Evolutionary conservation across 306 rosid genomes (phyloP).

Genomic region (Castanopsis chinensis): DNA sequence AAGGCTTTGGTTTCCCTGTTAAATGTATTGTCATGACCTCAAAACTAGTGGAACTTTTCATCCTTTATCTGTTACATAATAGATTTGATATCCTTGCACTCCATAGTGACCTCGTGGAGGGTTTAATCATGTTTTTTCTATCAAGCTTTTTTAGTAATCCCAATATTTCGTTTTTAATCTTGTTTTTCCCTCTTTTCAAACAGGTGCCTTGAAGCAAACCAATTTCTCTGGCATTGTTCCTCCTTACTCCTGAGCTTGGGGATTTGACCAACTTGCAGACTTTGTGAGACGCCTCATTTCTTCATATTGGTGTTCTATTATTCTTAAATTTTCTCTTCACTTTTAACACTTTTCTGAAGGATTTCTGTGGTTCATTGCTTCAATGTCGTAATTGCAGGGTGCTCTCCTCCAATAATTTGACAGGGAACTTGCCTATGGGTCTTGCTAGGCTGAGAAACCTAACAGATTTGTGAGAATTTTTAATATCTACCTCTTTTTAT

Average conservation of each 20-base stretch:
- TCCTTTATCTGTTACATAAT: no score
- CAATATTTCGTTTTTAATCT: background rate
- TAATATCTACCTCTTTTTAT: background rate
- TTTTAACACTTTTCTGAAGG: conserved; percentile 10
- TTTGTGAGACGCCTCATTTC: background rate
- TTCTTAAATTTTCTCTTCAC: background rate
- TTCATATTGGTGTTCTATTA: background rate
- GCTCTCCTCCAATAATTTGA: conserved; percentile 22
- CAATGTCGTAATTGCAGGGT: background rate
- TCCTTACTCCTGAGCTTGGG: conserved; percentile 31
- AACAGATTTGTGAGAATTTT: conserved; percentile 59
- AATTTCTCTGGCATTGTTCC: conserved; percentile 36
- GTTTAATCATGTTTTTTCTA: background rate
- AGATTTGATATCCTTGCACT: no score
- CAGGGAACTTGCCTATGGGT: conserved; percentile 15
- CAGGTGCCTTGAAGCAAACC: conserved; percentile 35
- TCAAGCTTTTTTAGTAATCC: conserved; percentile 6
- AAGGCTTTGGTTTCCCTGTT: background rate
- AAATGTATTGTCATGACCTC: no score
- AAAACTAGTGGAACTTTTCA: no score
- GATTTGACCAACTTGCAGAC: conserved; percentile 8
- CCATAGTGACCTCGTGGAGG: no score
- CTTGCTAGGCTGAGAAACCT: conserved; percentile 27
- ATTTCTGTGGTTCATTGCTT: background rate
- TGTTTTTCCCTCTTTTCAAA: conserved; percentile 1